Evolutionary conservation across 768 basidiomycete species (phyloP).

Genomic region (Xerocomus potaroensis): DNA sequence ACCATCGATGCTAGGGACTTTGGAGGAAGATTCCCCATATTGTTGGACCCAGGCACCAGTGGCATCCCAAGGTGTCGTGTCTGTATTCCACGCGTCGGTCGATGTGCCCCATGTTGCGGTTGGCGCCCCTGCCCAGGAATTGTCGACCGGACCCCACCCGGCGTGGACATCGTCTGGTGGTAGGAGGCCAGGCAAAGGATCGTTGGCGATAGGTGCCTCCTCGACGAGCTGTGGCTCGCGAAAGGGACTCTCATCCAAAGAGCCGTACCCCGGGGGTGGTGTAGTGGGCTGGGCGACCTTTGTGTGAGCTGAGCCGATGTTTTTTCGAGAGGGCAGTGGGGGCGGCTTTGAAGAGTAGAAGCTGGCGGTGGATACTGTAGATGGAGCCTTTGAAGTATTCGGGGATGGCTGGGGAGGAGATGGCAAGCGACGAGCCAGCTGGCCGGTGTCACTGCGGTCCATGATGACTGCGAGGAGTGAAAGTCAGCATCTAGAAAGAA

Average conservation of each 20-base stretch:
- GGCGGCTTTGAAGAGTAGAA: constrained; percentile 33
- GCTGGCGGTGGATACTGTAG: constrained; percentile 24
- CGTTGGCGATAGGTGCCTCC: constrained; percentile 37
- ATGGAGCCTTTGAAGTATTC: constrained; percentile 30
- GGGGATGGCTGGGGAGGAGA: constrained; percentile 44
- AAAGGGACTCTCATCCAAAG: constrained; percentile 30
- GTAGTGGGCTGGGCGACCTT: constrained; percentile 28
- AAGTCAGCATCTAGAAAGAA: constrained; percentile 9
- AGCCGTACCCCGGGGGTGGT: constrained; percentile 25
- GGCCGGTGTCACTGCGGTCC: constrained; percentile 46
- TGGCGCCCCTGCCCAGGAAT: constrained; percentile 14
- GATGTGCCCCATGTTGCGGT: constrained; percentile 11
- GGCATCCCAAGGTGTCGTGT: constrained; percentile 24
- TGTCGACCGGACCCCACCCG: constrained; percentile 14
- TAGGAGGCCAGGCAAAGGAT: constrained; percentile 35
- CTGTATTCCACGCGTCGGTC: constrained; percentile 20
- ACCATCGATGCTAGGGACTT: constrained; percentile 51
- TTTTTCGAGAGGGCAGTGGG: constrained; percentile 33
- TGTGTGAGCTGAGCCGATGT: constrained; percentile 36
- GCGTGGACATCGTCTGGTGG: constrained; percentile 31
- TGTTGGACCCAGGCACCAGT: constrained; percentile 21
- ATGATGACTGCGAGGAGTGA: constrained; percentile 27
- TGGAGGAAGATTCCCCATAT: constrained; percentile 19
- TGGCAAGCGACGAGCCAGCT: constrained; percentile 27
- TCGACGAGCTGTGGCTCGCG: constrained; percentile 55